phyloP scores from a whole-genome alignment of 306 rosid genomes.

The Vigna angularis region DNA sequence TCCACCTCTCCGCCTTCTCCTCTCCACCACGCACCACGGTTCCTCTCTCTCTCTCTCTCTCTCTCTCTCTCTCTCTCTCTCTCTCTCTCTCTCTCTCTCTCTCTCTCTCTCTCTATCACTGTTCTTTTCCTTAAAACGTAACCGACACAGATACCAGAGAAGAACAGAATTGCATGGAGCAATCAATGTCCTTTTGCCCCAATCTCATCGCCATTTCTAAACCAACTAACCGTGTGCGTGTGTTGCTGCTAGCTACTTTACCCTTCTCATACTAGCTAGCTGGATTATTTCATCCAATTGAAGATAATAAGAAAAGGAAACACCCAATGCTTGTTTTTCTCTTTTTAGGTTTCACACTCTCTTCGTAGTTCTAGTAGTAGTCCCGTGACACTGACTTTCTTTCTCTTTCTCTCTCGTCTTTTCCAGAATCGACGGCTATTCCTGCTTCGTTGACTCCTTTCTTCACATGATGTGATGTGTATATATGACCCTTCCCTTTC shows the following conservation, averaged over 20 bases:
- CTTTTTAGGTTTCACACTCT: slow-evolving; percentile 23
- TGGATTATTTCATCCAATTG: slow-evolving; percentile 6
- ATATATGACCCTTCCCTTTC: slow-evolving; percentile 20
- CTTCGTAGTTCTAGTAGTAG: slow-evolving; percentile 13
- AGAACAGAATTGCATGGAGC: slow-evolving; percentile 3
- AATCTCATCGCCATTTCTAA: not conserved
- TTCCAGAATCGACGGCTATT: slow-evolving; percentile 42
- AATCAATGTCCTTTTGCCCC: slow-evolving; percentile 22
- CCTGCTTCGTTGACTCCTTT: slow-evolving; percentile 11
- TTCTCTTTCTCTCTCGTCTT: not conserved
- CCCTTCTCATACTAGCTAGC: not conserved
- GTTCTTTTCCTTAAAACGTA: not conserved
- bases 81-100: too few species aligned
- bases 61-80: not conserved
- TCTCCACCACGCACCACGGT: too few species aligned
- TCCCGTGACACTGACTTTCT: slow-evolving; percentile 40
- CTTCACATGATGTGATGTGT: slow-evolving; percentile 43
- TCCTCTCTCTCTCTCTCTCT: too few species aligned
- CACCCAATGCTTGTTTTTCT: slow-evolving; percentile 2
- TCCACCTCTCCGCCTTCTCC: not conserved
- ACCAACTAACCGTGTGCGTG: not conserved
- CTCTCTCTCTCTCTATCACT: not conserved
- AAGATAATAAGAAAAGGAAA: not conserved
- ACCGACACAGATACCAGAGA: not conserved
- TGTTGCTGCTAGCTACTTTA: not conserved